Conservation (phyloP, 2,329 filamentous ascomycete species). For the Aspergillus uvarum region DNA sequence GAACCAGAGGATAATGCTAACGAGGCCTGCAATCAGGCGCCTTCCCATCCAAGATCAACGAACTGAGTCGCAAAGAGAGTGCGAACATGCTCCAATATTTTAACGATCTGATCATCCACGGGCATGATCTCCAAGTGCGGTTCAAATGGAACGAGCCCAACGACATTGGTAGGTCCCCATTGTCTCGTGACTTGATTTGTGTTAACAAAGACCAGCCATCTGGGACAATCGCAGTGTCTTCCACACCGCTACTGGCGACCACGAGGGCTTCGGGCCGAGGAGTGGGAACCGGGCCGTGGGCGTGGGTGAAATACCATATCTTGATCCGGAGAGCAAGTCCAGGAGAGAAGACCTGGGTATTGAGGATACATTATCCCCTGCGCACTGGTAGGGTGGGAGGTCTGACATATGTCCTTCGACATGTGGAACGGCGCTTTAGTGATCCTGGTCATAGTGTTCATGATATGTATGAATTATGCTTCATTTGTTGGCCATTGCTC, state of each 20-base stretch:
- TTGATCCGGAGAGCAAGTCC: slow-evolving; percentile 16
- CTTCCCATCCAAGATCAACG: slow-evolving; percentile 46
- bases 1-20: background rate
- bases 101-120: slow-evolving; percentile 45
- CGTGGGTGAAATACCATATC: slow-evolving; percentile 73
- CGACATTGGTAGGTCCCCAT: slow-evolving; percentile 41
- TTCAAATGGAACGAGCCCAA: slow-evolving; percentile 52
- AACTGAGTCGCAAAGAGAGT: slow-evolving; percentile 45
- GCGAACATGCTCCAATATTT: slow-evolving; percentile 47
- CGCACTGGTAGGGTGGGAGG: slow-evolving; percentile 13
- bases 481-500: background rate
- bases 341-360: slow-evolving; percentile 23
- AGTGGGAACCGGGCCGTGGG: slow-evolving; percentile 94
- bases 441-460: too few relatives aligned
- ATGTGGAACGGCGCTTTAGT: too few relatives aligned
- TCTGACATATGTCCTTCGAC: too few relatives aligned
- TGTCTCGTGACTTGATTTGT: background rate
- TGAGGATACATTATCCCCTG: slow-evolving; percentile 17
- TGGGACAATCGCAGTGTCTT: slow-evolving; percentile 22
- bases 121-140: slow-evolving; percentile 54
- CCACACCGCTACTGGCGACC: slow-evolving; percentile 44
- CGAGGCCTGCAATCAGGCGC: slow-evolving; percentile 26
- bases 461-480: background rate
- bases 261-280: slow-evolving; percentile 56
- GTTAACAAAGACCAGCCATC: slow-evolving; percentile 8